These are phyloP conservation scores for Apiospora hydei DNA, from an alignment of 2,329 filamentous ascomycete species.

Conservation along the genomic window DNA sequence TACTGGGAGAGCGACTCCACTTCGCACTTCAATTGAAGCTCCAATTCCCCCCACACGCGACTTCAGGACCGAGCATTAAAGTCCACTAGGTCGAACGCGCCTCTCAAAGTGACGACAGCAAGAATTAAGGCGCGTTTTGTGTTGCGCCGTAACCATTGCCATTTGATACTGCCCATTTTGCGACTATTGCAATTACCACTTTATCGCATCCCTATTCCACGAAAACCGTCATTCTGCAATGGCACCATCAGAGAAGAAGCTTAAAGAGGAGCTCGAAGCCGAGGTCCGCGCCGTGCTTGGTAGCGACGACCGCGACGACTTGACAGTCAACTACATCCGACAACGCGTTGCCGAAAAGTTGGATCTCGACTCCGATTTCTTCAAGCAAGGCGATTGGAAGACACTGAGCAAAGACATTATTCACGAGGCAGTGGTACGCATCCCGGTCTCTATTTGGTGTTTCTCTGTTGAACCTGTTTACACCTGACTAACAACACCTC, in stretches of 20 bases:
- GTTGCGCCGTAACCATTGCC: neutral
- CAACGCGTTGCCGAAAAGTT: conserved; percentile 58
- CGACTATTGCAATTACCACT: neutral
- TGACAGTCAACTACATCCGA: conserved; percentile 66
- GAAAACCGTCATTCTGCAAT: neutral
- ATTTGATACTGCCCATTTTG: neutral
- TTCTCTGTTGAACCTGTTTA: neutral
- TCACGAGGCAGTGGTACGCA: conserved; percentile 59
- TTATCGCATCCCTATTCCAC: too few species aligned
- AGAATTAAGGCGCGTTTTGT: neutral
- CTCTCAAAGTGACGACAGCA: conserved; percentile 10
- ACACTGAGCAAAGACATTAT: conserved; percentile 65
- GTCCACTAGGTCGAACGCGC: neutral
- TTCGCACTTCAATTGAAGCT: neutral
- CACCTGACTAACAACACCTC: conserved; percentile 26
- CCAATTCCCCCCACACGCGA: conserved; percentile 12
- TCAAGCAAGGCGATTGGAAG: conserved; percentile 62
- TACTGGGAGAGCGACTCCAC: neutral
- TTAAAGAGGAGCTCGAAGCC: conserved; percentile 56
- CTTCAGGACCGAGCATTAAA: conserved; percentile 3
- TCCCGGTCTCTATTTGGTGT: neutral
- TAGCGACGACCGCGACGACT: conserved; percentile 49
- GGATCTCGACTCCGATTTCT: conserved; percentile 58
- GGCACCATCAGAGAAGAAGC: conserved; percentile 27
- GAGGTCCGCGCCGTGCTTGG: conserved; percentile 55